phyloP scores from a whole-genome alignment of 495 filamentous ascomycete species.

The Aspergillus hancockii region DNA sequence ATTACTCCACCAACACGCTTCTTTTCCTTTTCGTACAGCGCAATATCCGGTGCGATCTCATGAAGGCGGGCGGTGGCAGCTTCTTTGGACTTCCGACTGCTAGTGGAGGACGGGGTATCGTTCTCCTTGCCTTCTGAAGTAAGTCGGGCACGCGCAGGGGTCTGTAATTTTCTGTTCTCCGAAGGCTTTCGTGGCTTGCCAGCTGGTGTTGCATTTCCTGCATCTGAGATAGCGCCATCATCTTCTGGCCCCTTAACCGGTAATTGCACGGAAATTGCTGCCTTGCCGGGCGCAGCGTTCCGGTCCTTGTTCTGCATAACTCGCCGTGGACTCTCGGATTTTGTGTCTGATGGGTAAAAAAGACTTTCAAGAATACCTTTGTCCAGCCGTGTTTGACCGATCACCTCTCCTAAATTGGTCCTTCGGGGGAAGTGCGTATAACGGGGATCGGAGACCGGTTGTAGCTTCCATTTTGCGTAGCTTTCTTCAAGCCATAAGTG shows the following conservation, averaged over 20 bases:
- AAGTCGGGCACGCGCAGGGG: constrained; percentile 47
- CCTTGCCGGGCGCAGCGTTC: constrained; percentile 26
- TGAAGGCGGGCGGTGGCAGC: constrained; percentile 76
- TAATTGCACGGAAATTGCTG: constrained; percentile 18
- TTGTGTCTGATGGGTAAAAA: constrained; percentile 51
- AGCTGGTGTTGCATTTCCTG: constrained; percentile 29
- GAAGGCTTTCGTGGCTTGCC: constrained; percentile 32
- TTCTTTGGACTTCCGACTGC: constrained; percentile 84
- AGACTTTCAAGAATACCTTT: constrained; percentile 51
- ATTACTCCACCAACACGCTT: constrained; percentile 83
- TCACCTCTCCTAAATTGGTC: constrained; percentile 90
- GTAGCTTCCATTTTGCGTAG: constrained; percentile 81
- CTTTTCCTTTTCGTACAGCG: constrained; percentile 88
- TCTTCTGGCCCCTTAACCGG: constrained; percentile 22
- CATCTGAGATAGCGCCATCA: constrained; percentile 17
- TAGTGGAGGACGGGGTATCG: constrained; percentile 74
- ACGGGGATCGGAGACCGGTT: constrained; percentile 62
- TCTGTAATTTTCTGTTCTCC: constrained; percentile 36
- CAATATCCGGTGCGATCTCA: constrained; percentile 76
- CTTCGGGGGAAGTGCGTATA: constrained; percentile 82
- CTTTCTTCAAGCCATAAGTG: constrained; percentile 98
- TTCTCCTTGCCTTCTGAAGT: constrained; percentile 74
- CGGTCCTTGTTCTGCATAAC: constrained; percentile 40
- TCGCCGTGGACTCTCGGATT: constrained; percentile 22
- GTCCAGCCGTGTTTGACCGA: constrained; percentile 79